A percentile compares a stretch with the other conserved stretches of the same genome.
Conservation (phyloP, 148 eudicot genomes). For the Fallopia convolvulus region DNA sequence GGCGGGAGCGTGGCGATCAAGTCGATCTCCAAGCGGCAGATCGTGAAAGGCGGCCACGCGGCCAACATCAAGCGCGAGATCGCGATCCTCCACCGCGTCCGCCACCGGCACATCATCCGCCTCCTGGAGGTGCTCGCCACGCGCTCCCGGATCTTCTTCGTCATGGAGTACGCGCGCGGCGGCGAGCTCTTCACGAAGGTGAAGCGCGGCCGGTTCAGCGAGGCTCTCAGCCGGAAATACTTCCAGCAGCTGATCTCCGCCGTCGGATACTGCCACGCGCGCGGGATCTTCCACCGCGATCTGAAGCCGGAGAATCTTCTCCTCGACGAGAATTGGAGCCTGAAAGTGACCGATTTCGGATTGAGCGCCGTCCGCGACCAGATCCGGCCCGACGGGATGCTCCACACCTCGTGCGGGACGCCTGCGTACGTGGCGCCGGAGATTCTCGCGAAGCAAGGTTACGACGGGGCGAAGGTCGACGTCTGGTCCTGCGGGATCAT, state of each 20-base stretch:
- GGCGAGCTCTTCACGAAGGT: conserved; percentile 65
- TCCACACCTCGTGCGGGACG: conserved; percentile 74
- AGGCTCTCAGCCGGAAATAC: conserved; percentile 61
- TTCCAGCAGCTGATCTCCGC: conserved; percentile 69
- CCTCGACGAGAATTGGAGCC: conserved; percentile 54
- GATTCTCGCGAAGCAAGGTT: conserved; percentile 59
- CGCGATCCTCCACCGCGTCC: conserved; percentile 45
- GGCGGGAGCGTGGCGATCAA: conserved; percentile 68
- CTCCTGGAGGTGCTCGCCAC: conserved; percentile 58
- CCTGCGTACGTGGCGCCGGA: conserved; percentile 93
- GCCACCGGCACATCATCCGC: conserved; percentile 54
- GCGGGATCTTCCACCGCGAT: conserved; percentile 66
- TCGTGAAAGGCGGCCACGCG: conserved; percentile 25
- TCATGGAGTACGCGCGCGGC: conserved; percentile 66
- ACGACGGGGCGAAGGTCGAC: conserved; percentile 61
- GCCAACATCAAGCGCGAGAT: conserved; percentile 49
- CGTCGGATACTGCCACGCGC: conserved; percentile 51
- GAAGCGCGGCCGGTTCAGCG: conserved; percentile 54
- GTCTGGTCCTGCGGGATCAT: conserved; percentile 78
- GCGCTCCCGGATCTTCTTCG: conserved; percentile 48
- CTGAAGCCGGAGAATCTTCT: conserved; percentile 66
- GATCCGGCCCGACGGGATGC: conserved; percentile 35
- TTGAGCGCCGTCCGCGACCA: conserved; percentile 42
- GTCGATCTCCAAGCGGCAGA: conserved; percentile 35
- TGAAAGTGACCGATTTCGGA: conserved; percentile 64